Conservation (phyloP, 2,329 filamentous ascomycete genomes). For the Meredithiella fracta region DNA sequence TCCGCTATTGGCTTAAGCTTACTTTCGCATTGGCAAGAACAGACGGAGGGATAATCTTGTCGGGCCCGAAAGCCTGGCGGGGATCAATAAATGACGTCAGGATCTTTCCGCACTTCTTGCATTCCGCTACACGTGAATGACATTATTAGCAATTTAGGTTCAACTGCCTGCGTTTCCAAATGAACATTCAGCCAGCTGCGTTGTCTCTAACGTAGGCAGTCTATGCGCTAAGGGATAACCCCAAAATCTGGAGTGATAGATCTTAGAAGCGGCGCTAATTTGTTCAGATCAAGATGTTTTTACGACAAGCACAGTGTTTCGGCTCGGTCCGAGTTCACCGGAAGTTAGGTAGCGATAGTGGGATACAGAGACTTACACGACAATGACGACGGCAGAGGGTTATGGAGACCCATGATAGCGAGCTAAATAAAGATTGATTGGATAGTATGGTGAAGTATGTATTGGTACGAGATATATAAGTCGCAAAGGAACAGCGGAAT, state of each 20-base stretch:
- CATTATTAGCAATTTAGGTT: too few relatives aligned
- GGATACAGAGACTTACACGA: constrained; percentile 40
- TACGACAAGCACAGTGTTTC: not conserved
- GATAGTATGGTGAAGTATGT: not conserved
- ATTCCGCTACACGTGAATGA: constrained; percentile 52
- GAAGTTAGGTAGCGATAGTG: constrained; percentile 1
- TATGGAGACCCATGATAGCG: constrained; percentile 44
- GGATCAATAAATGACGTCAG: constrained; percentile 89
- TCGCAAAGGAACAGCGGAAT: not conserved
- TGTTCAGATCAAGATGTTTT: too few relatives aligned
- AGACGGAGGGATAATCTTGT: constrained; percentile 88
- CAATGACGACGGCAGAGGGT: constrained; percentile 49
- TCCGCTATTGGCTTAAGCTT: constrained; percentile 16
- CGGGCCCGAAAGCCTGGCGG: constrained; percentile 79
- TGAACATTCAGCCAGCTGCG: too few relatives aligned
- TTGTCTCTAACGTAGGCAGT: not conserved
- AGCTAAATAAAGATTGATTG: not conserved
- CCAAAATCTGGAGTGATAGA: not conserved
- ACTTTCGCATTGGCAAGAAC: constrained; percentile 87
- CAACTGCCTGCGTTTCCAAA: too few relatives aligned
- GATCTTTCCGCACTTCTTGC: constrained; percentile 93
- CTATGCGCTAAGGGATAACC: not conserved
- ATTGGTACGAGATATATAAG: not conserved
- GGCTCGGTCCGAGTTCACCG: not conserved
- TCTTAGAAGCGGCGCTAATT: too few relatives aligned